Percentiles rank a stretch among this genome's conserved stretches.
Conservation (phyloP, 106 monocot genomes). For the Platanthera guangdongensis region DNA sequence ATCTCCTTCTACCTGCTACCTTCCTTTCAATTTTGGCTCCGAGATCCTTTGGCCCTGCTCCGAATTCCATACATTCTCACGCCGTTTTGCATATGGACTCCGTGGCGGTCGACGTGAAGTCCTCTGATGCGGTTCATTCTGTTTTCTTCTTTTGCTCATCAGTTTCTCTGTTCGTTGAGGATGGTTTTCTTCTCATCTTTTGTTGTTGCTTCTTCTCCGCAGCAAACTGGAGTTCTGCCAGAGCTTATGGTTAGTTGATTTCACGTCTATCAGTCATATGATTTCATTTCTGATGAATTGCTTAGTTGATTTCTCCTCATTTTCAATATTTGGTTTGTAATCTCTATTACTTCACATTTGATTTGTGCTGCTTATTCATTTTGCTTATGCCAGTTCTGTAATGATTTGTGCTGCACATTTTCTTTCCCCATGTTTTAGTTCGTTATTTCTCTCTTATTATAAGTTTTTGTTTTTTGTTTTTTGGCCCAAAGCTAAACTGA, state of each 20-base stretch:
- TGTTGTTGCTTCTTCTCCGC: not conserved
- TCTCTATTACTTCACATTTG: no score
- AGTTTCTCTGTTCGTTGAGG: not conserved
- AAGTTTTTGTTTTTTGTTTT: no score
- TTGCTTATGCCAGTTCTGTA: no score
- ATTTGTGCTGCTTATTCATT: no score
- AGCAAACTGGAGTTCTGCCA: conserved; percentile 3
- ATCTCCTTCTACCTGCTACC: not conserved
- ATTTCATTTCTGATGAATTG: not conserved
- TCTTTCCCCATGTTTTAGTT: no score
- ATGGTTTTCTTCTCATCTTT: not conserved
- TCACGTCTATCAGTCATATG: not conserved
- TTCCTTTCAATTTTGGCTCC: not conserved
- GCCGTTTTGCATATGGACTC: conserved; percentile 5
- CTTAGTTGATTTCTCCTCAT: no score
- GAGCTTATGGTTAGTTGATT: conserved; percentile 9
- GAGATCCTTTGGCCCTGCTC: not conserved
- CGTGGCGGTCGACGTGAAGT: not conserved
- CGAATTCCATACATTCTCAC: not conserved
- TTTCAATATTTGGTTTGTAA: no score
- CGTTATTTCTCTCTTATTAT: no score
- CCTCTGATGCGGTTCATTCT: not conserved
- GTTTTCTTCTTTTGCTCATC: not conserved
- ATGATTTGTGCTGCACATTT: no score
- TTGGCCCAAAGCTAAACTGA: no score